Conservation (phyloP, 805 yeast genomes). For the Aciculoconidium aculeatum region DNA sequence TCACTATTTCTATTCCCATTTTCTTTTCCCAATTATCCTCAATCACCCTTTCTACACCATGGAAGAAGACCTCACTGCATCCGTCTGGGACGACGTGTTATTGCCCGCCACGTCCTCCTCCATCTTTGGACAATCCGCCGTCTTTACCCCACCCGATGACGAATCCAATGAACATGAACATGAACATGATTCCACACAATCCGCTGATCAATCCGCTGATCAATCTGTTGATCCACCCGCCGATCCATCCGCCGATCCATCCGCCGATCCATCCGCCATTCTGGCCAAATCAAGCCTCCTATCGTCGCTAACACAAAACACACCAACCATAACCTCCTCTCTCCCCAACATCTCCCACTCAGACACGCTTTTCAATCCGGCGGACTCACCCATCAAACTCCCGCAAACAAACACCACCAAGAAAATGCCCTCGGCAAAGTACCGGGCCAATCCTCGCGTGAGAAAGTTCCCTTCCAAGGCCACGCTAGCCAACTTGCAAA, state of each 20-base stretch:
- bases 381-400: constrained; percentile 23
- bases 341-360: constrained; percentile 1
- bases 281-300: background rate
- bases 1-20: no score
- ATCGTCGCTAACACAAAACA: constrained; percentile 5
- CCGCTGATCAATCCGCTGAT: no score
- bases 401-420: constrained; percentile 1
- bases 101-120: constrained; percentile 20
- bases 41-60: constrained; percentile 13
- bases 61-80: constrained; percentile 49
- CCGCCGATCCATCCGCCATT: constrained; percentile 1
- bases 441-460: constrained; percentile 23
- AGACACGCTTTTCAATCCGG: constrained; percentile 30
- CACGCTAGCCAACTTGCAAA: constrained; percentile 5
- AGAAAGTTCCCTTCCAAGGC: constrained; percentile 24
- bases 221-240: no score
- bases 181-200: no score
- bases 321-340: constrained; percentile 15
- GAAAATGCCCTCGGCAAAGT: constrained; percentile 6
- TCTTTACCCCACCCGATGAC: no score
- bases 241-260: constrained; percentile 8
- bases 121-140: constrained; percentile 5
- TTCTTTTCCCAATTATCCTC: background rate
- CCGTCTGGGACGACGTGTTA: constrained; percentile 59
- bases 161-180: constrained; percentile 25